Evolutionary conservation across 2,329 filamentous ascomycete species (phyloP), one percentile per base, ranked within the genome.

Genomic region (Sphaerulina populicola): DNA sequence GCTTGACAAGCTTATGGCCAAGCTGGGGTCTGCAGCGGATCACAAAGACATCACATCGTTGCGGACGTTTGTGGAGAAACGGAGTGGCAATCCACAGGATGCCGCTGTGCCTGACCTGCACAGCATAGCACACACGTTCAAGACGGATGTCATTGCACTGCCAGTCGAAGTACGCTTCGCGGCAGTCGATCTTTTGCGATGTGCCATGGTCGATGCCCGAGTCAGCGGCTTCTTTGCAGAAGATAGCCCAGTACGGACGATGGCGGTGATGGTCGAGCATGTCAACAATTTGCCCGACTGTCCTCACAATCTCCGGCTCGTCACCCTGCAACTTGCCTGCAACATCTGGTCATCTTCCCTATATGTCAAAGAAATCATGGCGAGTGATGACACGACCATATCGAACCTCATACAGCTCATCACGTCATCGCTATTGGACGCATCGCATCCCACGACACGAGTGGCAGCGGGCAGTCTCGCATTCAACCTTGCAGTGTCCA

Each of bases 211-310:
- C 10, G 91, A 97, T 61, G 75, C 83, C 0, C 81, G 90, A 36
- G 75, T 95, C 12, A 88, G 86, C 54, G 85, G 85, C 14, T 94
- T 82, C 69, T 89, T 89, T 56, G 87, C 87, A 1, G 85, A 93
- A 64, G 88, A 96, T 44, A 63, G 61, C 36, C 64, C 64, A 30
- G 73, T 73, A 7, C 82, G 86, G 51, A 88, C 85, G 0, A 72
- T 91, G 11, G 64, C 76, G 31, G 72, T 77, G 0, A 69, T 95
- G 2, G 66, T 88, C 2, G 68, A 77, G 2, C 71, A 79, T 35
- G 78, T 74, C n/a, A 60, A 66, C 8, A 68, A 73, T n/a, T 69
- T 88, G 40, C 66, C 71, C 5, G 73, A 78, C 30, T 86, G 82
- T 37, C 88, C 88, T 0, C 96, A 96, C 64, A 83, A 86, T 4